Base-by-base conservation (phyloP, 1,139 yeast species). In the Lodderomyces oxycetoniae region DNA sequence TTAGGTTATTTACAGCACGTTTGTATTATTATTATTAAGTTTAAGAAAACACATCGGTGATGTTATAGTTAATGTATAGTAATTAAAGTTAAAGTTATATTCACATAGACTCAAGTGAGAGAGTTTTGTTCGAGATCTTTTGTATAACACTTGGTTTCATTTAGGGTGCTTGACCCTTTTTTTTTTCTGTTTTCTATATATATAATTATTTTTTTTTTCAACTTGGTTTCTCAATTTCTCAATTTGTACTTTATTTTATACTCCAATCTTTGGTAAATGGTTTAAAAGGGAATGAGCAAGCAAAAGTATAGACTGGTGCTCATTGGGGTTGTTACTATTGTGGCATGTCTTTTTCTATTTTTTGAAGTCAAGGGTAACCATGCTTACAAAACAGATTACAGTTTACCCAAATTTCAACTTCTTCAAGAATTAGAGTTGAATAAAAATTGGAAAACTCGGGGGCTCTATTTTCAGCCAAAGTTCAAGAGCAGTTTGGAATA, bases 391-490 rank as follows among this genome's bases (percentile, higher is more conserved):
- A 55, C 64, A 3, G 62, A 57, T 30, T 37, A 46, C 30, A 44
- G 40, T 24, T 49, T 61, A 11, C 48, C 50, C 29, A 50, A 51
- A 37, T 36, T 59, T 17, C 58, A 58, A 39, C 40, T 58, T 4
- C 35, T 46, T n/a, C 42, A 55, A 32, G 65, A 60, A 41, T 43
- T 58, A 24, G 71, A 67, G 37, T 33, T 43, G 15, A 42, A 55
- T 37, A 36, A 52, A 15, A 61, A 71, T 42, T 69, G 71, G 63
- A 58, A 55, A 37, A 45, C 51, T 14, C 41, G 50, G 19, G 76
- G 75, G 1, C 43, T 58, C 31, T 62, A 65, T 36, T 59, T 63
- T 45, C 65, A 57, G 34, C 62, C 69, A 4, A 50, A 45, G 12
- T 21, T 13, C 12, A 32, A 31, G 15, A 25, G 20, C 2, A 12